A percentile compares a stretch with the other conserved stretches of the same genome.
Conservation (phyloP, 2,329 filamentous ascomycete species). For the Beauveria sp. region DNA sequence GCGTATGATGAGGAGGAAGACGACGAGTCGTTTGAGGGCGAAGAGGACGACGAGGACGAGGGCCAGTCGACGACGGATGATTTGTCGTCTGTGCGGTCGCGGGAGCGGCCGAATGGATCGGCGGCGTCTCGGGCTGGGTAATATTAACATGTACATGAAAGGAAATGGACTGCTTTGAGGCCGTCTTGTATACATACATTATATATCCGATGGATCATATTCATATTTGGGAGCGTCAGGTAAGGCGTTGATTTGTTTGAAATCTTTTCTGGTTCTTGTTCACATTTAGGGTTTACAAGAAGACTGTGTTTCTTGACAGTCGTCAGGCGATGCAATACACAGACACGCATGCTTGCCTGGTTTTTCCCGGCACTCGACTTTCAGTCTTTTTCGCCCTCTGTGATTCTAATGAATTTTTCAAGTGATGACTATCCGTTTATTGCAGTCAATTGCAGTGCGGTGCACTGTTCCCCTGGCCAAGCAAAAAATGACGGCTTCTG, state of each 20-base stretch:
- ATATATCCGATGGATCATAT: neutral
- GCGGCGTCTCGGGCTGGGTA: neutral
- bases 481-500: neutral
- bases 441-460: no score
- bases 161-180: neutral
- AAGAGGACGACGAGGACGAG: slow-evolving; percentile 26
- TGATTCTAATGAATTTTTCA: no score
- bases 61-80: slow-evolving; percentile 23
- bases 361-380: neutral
- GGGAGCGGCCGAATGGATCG: slow-evolving; percentile 3
- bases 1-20: slow-evolving; percentile 28
- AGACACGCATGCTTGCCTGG: neutral
- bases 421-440: neutral
- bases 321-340: neutral
- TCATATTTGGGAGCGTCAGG: neutral
- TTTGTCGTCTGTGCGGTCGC: slow-evolving; percentile 12
- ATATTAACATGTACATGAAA: neutral
- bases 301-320: neutral
- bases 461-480: neutral
- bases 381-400: no score
- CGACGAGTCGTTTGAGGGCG: slow-evolving; percentile 21
- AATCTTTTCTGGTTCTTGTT: no score
- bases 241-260: neutral
- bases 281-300: neutral
- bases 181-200: neutral